Evolutionary conservation across 768 basidiomycete species (phyloP).

Genomic region (Mycena latifolia): DNA sequence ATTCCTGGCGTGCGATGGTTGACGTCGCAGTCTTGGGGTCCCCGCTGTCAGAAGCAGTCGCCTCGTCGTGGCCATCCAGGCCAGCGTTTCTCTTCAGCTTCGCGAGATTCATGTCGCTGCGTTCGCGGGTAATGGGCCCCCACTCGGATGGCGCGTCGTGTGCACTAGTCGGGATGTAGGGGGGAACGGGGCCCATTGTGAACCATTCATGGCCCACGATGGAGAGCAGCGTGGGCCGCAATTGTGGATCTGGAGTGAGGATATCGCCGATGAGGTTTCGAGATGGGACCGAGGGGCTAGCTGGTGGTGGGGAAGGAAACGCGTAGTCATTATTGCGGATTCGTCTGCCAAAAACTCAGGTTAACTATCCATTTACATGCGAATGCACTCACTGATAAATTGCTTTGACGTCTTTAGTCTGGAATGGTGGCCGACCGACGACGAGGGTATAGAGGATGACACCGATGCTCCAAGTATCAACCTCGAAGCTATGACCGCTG

Average conservation of each 20-base stretch:
- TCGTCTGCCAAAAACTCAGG: constrained; percentile 63
- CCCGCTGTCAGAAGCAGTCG: constrained; percentile 48
- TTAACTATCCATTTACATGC: background rate
- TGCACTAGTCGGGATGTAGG: constrained; percentile 84
- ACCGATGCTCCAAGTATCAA: constrained; percentile 97
- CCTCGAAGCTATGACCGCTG: constrained; percentile 98
- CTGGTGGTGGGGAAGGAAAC: constrained; percentile 82
- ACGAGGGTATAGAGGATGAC: constrained; percentile 97
- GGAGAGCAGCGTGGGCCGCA: constrained; percentile 86
- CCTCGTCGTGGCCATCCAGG: constrained; percentile 72
- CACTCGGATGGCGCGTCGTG: constrained; percentile 84
- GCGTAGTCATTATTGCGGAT: constrained; percentile 95
- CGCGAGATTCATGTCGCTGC: constrained; percentile 77
- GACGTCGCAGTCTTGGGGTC: constrained; percentile 55
- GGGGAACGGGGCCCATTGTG: constrained; percentile 81
- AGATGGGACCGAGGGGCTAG: constrained; percentile 56
- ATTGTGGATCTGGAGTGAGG: constrained; percentile 84
- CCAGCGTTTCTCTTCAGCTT: constrained; percentile 72
- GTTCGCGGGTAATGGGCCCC: constrained; percentile 68
- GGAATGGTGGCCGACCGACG: constrained; percentile 97
- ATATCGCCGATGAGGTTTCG: constrained; percentile 86
- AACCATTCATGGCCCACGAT: constrained; percentile 92
- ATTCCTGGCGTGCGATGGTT: constrained; percentile 88
- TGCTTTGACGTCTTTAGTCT: constrained; percentile 96
- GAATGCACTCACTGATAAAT: constrained; percentile 83